Base-by-base conservation (phyloP, 768 basidiomycete genomes). In the Termitomyces eurrhizus region DNA sequence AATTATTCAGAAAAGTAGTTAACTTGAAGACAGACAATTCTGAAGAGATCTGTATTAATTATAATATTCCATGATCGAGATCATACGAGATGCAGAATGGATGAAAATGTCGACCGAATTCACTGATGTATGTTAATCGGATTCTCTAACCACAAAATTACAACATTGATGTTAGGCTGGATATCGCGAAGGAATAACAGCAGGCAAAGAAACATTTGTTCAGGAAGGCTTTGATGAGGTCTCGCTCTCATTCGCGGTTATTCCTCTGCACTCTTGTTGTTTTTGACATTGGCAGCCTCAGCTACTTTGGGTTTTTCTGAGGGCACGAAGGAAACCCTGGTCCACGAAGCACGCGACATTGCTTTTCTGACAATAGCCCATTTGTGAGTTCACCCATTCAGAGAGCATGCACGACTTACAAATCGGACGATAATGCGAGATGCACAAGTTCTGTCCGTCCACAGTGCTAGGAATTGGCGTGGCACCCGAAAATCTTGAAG, bases 151-250 rank as follows among this genome's bases (percentile, higher is more conserved):
- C 7, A 21, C 21, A 16, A 24, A 24, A 35, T 46, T 7, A 52
- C 50, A 26, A 49, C 3, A 52, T 64, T 32, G 48, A 54, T 53
- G 12, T 12, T 66, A 97, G 96, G 86, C 86, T 18, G 96, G 96
- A 2, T 98, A 98, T 69, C 86, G 96, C n/a, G 95, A 98, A 74
- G 96, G 96, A 7, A 96, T 98, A 66, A 90, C 88, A 0, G 86
- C 89, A 4, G 96, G 95, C 3, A 98, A 98, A 71, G 90, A 95
- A 70, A 78, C 83, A 0, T 87, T 87, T 2, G 79, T 98, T 2
- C 96, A 99, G 68, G 78, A 86, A 63, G 96, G 96, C 0, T 98
- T 99, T 68, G 93, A 99, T 72, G 76, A 29, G 81, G 90, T 62
- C 71, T 98, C 2, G 96, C 96, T 3, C 69, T 79, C 42, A 76